Base-by-base conservation (phyloP, 352 stramenopile genomes). In the Pythium plurisporium region DNA sequence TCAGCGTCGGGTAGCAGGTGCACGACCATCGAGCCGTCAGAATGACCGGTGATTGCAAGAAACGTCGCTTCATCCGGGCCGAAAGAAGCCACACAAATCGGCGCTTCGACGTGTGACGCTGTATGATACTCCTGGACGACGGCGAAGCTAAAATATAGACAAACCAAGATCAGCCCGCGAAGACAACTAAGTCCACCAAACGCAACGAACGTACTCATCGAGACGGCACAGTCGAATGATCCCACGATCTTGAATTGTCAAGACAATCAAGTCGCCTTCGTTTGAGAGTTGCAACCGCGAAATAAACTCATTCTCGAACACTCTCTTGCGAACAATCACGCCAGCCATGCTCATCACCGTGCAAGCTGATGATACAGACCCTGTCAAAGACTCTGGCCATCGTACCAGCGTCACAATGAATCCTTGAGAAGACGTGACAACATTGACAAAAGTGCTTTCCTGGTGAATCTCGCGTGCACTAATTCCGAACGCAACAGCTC, bases 1-100 rank as follows among this genome's bases (percentile, higher is more conserved):
- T 86, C 86, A 0, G 84, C 84, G 30, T 95, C 86, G 7, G 86
- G 86, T 5, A 95, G 64, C n/a, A 92, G 34, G 51, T 94, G 81
- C 12, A 92, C 59, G 37, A 87, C 82, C 37, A 94, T 51, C 4
- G 82, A 89, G 11, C 86, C 86, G 36, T 95, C 79, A 8, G 72
- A 50, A 55, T 89, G 78, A 4, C 86, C 86, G 1, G 70, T 84
- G 6, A 84, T 82, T 0, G 83, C 61, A 31, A 95, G 44, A 41
- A 94, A 87, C 33, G 87, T 79, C 1, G 86, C 83, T 59, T 95
- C 86, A 34, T 82, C 76, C 7, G 86, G 86, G 2, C 86, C 86
- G 42, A 93, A 74, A 19, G 70, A 78, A 17, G 58, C 74, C 4
- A 80, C 73, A n/a, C 81, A 86, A 26, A 90, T 82, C 17, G 76